Base-by-base conservation (phyloP, 345 rosid species). In the Lepidium didymum region DNA sequence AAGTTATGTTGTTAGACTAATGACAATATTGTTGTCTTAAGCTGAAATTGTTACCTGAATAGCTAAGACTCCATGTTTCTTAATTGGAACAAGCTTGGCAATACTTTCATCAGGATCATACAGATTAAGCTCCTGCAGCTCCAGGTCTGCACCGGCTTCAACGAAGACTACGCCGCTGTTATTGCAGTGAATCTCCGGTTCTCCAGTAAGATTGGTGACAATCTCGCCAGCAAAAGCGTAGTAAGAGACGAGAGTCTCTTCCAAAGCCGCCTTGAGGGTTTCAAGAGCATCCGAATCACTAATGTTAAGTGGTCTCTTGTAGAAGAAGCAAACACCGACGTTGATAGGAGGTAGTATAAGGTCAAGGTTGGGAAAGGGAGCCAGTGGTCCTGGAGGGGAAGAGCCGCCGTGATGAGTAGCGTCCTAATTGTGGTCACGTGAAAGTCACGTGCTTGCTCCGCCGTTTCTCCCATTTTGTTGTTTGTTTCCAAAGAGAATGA, bases 291-390 rank as follows among this genome's bases (percentile, higher is more conserved):
- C 77, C 44, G 33, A 38, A 5, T 15, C 50, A 46, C 34, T 68
- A 10, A 38, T 7, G 29, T 29, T 12, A 60, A 14, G 51, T 60
- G 68, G 68, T 60, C 66, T 67, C 76, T 75, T 68, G 80, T 86
- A 92, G 68, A 85, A 92, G 42, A 87, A 90, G 85, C 87, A 82
- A 47, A 87, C 81, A 19, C 79, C 73, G n/a, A 89, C 85, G 16
- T 87, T 72, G 9, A 92, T 1, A 0, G 88, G 87, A 55, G 98
- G 98, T 23, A 92, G 79, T 29, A 89, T 83, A 75, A 92, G 71
- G 84, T 92, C 98, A 3, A 92, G 87, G 84, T 92, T 15, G 98
- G 87, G 57, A 83, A 76, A 6, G 92, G 95, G 34, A 89, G 82
- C 95, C 98, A 84, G 52, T 87, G 96, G 51, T 85, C 81, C 62